phyloP scores from a whole-genome alignment of 371 early-diverging fungal genomes.

The Thermomucor indicae-seudaticae region DNA sequence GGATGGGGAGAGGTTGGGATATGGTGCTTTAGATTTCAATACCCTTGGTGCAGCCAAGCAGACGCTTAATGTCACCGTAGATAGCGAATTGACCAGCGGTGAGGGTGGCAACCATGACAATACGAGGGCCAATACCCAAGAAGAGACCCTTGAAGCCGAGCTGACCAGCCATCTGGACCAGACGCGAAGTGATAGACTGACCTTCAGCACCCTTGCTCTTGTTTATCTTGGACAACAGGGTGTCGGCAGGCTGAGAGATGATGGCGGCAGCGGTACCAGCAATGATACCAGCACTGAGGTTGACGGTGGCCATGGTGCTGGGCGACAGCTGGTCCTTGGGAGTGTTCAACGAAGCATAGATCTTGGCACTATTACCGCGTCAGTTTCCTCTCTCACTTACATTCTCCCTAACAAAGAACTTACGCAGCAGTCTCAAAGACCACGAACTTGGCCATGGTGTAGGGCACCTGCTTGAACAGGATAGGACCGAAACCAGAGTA shows the following conservation, averaged over 20 bases:
- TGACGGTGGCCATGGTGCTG: conserved; percentile 40
- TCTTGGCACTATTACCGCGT: conserved; percentile 31
- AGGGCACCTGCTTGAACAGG: conserved; percentile 72
- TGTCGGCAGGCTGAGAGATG: conserved; percentile 59
- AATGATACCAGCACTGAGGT: conserved; percentile 50
- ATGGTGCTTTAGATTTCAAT: too few relatives aligned
- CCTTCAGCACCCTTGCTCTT: conserved; percentile 64
- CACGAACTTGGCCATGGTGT: conserved; percentile 64
- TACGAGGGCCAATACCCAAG: conserved; percentile 71
- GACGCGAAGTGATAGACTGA: conserved; percentile 53
- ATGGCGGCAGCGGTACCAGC: conserved; percentile 59
- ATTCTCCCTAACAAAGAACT: conserved; percentile 8
- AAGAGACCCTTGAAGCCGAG: conserved; percentile 63
- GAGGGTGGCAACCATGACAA: conserved; percentile 78
- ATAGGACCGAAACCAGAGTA: conserved; percentile 78
- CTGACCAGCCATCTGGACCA: conserved; percentile 55
- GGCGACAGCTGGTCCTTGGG: conserved; percentile 55
- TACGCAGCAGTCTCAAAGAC: conserved; percentile 54
- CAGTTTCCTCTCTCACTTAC: background rate
- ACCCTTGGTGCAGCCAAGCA: conserved; percentile 65
- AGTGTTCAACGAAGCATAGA: conserved; percentile 38
- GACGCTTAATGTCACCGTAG: conserved; percentile 67
- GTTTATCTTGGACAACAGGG: conserved; percentile 63
- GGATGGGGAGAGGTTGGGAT: too few relatives aligned
- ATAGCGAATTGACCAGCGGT: conserved; percentile 70